Base-by-base conservation (phyloP, 2,329 filamentous ascomycete genomes). In the Escovopsis weberi region DNA sequence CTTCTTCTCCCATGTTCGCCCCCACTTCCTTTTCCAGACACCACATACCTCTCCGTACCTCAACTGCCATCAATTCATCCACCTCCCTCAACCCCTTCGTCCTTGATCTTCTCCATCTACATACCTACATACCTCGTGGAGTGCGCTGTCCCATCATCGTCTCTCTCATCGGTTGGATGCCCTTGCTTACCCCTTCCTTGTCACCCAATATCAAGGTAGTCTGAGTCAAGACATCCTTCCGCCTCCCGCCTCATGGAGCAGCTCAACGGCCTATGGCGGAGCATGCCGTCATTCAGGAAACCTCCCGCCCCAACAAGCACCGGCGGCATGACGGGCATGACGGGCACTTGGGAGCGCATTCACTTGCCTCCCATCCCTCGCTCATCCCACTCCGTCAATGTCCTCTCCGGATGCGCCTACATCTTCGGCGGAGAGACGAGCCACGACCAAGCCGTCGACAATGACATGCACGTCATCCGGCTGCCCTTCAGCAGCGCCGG, bases 351-450 rank as follows among this genome's bases (percentile, higher is more conserved):
- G 76, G 68, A 78, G 53, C 72, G 69, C 51, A 66, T 81, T 51
- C 56, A 67, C 35, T 55, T 74, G 32, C 68, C 72, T 3, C 50
- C 66, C 1, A 68, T 87, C 7, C 75, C 76, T 34, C 78, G 84
- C 42, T 89, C 85, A 1, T 87, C 84, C 1, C 85, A 91, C 55
- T 72, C 75, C 3, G 58, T 87, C 50, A 72, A 83, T 37, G 69
- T 80, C 38, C 57, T 80, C 38, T 63, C 63, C 32, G 63, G 69
- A 26, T 63, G 63, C 34, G 70, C 72, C 36, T 81, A 77, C 59
- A 68, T 93, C 52, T 93, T 87, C 55, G 85, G 86, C 46, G 86
- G 85, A 50, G 85, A 91, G 58, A 60, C 79, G 44, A 63, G 67
- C 38, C 71, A 81, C 3, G 69, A 78, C 39, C 65, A 83, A 54